Evolutionary conservation across 139 green algal genomes (phyloP), one percentile per base, ranked within the genome.

Genomic region (Haematococcus lacustris): DNA sequence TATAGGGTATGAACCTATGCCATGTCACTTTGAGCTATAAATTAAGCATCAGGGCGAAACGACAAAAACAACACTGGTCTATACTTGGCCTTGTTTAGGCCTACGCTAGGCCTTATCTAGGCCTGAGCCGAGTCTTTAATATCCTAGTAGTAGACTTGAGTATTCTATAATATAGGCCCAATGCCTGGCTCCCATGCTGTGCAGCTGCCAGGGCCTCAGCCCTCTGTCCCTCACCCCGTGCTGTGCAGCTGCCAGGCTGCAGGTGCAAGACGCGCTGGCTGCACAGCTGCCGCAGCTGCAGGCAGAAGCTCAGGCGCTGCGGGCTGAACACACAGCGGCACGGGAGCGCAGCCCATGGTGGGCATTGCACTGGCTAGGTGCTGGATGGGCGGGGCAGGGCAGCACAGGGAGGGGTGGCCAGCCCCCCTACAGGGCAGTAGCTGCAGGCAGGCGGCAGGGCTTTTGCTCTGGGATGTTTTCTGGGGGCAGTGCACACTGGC

Each of bases 261-360:
- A 80, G 74, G 74, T 76, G 2, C 62, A 75, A 51, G 66, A 73
- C 39, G 50, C 77, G 35, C 77, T 88, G 4, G 73, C 77, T 32
- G 65, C 74, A 25, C 75, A 72, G 74, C 79, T 89, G 63, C 81
- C 86, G 17, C 63, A 87, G 74, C 79, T 91, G 57, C 59, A 89
- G 67, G 81, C 79, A 39, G 68, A 81, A 13, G 86, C 86, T 34
- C 68, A 74, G 37, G 43, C 40, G 47, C 51, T 78, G 28, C 65
- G 60, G 43, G 47, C 32, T 13, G 35, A 64, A 47, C 79, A 86
- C 25, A 47, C 57, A 50, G 65, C 67, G 62, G 75, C 70, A 37
- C 64, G 74, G n/a, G 7, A 7, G 17, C 66, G 67, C 25, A 85
- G 75, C 75, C 7, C 5, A 37, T 77, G 64, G 70, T 80, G 32